Evolutionary conservation across 2,329 filamentous ascomycete species (phyloP).

Genomic region (Fusarium sp.): DNA sequence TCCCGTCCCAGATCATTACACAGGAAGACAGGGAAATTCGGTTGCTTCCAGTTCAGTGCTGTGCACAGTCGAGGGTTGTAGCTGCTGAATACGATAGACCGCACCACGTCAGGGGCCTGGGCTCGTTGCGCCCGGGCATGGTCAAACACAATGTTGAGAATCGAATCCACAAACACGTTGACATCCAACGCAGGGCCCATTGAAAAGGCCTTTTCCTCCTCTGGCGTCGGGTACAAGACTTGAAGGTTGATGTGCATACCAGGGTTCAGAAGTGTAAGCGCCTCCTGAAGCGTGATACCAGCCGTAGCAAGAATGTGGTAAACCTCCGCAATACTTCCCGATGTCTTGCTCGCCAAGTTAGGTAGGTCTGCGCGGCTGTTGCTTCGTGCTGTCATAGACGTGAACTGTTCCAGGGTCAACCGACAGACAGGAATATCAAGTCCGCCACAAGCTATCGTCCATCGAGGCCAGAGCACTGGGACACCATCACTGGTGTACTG

Average conservation of each 20-base stretch:
- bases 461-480: constrained; percentile 88
- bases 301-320: constrained; percentile 80
- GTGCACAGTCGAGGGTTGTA: constrained; percentile 93
- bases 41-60: constrained; percentile 98
- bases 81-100: constrained; percentile 93
- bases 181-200: constrained; percentile 84
- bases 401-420: constrained; percentile 80
- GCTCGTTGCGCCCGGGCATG: constrained; percentile 79
- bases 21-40: constrained; percentile 95
- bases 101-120: constrained; percentile 76
- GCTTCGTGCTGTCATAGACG: constrained; percentile 61
- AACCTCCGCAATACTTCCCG: constrained; percentile 71
- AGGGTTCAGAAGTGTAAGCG: constrained; percentile 78
- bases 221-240: constrained; percentile 82
- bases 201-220: constrained; percentile 77
- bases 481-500: constrained; percentile 91
- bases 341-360: constrained; percentile 58
- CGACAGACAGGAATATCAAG: constrained; percentile 86
- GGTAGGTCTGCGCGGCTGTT: constrained; percentile 59
- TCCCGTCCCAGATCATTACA: constrained; percentile 90
- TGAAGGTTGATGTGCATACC: constrained; percentile 93
- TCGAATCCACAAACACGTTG: constrained; percentile 86
- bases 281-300: constrained; percentile 83
- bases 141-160: constrained; percentile 89
- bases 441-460: constrained; percentile 80